Percentiles rank a stretch among this genome's conserved stretches.
phyloP scores from a whole-genome alignment of 2,329 filamentous ascomycete genomes.

The Hypoxylon sp. region DNA sequence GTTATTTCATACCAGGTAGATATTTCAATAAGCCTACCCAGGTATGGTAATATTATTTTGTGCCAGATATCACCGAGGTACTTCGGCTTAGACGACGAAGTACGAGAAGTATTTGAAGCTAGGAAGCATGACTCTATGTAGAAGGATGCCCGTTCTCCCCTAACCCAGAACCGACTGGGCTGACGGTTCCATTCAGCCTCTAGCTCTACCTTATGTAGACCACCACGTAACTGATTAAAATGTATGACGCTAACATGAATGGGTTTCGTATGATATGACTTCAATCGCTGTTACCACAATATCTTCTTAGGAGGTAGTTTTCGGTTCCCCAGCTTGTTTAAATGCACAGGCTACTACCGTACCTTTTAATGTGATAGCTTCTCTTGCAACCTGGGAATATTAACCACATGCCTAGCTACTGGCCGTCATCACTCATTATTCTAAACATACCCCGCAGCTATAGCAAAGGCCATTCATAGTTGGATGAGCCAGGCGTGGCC shows the following conservation, averaged over 20 bases:
- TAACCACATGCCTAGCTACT: too few relatives aligned
- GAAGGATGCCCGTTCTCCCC: conserved; percentile 8
- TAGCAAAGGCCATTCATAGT: too few relatives aligned
- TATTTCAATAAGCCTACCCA: not conserved
- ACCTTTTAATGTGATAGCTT: too few relatives aligned
- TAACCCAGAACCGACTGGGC: conserved; percentile 24
- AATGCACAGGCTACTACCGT: too few relatives aligned
- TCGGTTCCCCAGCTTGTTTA: not conserved
- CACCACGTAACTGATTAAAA: conserved; percentile 10
- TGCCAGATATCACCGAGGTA: too few relatives aligned
- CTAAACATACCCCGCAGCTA: too few relatives aligned
- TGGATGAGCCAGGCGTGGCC: too few relatives aligned
- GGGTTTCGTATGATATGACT: not conserved
- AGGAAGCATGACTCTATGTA: conserved; percentile 17
- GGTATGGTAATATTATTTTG: not conserved
- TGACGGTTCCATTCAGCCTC: conserved; percentile 24
- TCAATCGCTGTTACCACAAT: not conserved
- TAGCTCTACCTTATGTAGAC: not conserved
- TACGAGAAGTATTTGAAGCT: not conserved
- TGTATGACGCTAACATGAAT: conserved; percentile 40
- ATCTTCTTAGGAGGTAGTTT: not conserved
- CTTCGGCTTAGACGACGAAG: not conserved
- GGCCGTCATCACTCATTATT: too few relatives aligned
- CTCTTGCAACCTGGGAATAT: too few relatives aligned
- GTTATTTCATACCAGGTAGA: too few relatives aligned